These are phyloP conservation scores for Xylariomycetidae sp. DNA, from an alignment of 2,329 filamentous ascomycete genomes.

Conservation along the genomic window DNA sequence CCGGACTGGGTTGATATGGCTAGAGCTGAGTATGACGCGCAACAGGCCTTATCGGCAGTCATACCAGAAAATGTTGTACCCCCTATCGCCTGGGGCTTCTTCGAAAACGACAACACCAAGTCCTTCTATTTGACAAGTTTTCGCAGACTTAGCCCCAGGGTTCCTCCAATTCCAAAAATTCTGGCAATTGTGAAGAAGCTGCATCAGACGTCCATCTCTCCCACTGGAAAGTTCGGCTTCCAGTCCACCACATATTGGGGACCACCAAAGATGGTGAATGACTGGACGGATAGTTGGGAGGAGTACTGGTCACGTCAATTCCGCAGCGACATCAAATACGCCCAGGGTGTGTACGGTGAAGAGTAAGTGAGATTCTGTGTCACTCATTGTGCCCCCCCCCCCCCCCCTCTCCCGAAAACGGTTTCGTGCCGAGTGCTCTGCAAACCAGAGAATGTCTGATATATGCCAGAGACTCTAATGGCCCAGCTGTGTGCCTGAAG, in stretches of 20 bases:
- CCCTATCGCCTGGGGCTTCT: slow-evolving; percentile 16
- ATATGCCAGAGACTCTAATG: no score
- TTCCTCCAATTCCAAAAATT: slow-evolving; percentile 2
- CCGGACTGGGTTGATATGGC: slow-evolving; percentile 15
- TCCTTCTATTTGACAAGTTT: slow-evolving; percentile 12
- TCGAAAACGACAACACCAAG: slow-evolving; percentile 8
- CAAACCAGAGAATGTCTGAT: no score
- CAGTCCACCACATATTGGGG: slow-evolving; percentile 20
- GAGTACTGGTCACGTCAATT: slow-evolving; percentile 16
- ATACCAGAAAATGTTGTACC: slow-evolving; percentile 16
- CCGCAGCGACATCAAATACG: slow-evolving; percentile 6
- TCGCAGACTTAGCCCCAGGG: slow-evolving; percentile 2
- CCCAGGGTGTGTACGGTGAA: slow-evolving; percentile 6
- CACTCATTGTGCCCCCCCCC: no score
- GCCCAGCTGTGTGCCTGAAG: no score
- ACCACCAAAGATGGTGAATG: slow-evolving; percentile 16
- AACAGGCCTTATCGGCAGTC: slow-evolving; percentile 11
- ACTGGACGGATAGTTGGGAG: slow-evolving; percentile 23
- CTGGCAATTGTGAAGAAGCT: slow-evolving; percentile 10
- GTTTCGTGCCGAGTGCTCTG: no score
- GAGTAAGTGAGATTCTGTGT: no score
- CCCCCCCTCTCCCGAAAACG: no score
- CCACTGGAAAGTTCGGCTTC: slow-evolving; percentile 24
- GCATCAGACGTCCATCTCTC: slow-evolving; percentile 15
- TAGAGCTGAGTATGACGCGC: slow-evolving; percentile 17